Base-by-base conservation (phyloP, 768 basidiomycete species). In the Amanita exitialis region DNA sequence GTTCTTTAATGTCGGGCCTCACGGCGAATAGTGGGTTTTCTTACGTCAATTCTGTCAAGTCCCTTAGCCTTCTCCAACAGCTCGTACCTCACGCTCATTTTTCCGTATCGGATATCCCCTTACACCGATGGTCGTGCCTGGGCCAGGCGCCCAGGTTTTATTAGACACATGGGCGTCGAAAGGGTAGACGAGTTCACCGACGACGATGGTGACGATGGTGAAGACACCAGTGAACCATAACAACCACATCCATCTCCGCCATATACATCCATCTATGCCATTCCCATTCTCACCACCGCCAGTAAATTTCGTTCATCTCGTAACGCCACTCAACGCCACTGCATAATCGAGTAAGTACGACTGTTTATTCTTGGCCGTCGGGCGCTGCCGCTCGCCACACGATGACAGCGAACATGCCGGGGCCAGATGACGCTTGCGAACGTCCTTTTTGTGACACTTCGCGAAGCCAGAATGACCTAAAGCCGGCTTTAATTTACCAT, bases 111-210 rank as follows among this genome's bases (percentile, higher is more conserved):
- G 8, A 73, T 87, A 23, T 77, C 78, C 50, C 91, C 95, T 0
- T 84, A 86, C 51, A 87, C 89, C 0, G 86, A 97, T 60, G 96
- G 96, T 2, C 75, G 78, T 52, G 72, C 76, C 0, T 94, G 90
- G 90, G 83, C 81, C 10, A 79, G 88, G 13, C 72, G 74, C 16
- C 69, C 74, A 7, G 90, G 88, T 12, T 77, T 80, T 56, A 73
- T 77, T 37, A 65, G 71, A 15, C 84, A 88, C 56, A 61, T 64
- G 2, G 85, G 86, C 4, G 64, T 93, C 2, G 67, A 75, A n/a
- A 71, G 70, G 28, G 87, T 83, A 15, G 95, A 94, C 52, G 90
- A 93, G 60, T 68, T 97, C 54, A 97, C 95, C 3, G 90, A 92
- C 57, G 92, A 93, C 18, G 82, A 81, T 6, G 77, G n/a, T n/a